Conservation (phyloP, 2,329 filamentous ascomycete species). For the Chalaropsis ovoidea region DNA sequence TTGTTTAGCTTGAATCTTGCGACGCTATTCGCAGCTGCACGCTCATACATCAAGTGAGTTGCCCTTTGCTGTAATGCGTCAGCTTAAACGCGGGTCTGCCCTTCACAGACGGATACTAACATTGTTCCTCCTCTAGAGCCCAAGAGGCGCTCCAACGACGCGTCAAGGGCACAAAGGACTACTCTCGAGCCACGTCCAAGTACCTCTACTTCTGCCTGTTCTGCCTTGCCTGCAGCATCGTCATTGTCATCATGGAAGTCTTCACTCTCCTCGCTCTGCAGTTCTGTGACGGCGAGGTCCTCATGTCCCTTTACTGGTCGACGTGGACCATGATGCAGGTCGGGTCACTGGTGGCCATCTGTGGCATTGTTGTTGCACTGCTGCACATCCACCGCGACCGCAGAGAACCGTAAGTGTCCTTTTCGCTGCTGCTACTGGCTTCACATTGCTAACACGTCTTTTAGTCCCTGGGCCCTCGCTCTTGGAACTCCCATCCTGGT, state of each 20-base stretch:
- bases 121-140: conserved; percentile 28
- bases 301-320: conserved; percentile 51
- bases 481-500: conserved; percentile 51
- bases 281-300: conserved; percentile 51
- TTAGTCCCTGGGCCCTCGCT: conserved; percentile 47
- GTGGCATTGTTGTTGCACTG: conserved; percentile 46
- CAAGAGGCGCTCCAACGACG: conserved; percentile 35
- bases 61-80: not conserved
- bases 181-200: conserved; percentile 34
- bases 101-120: not conserved
- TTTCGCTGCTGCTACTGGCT: not conserved
- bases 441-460: conserved; percentile 13
- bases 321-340: conserved; percentile 52
- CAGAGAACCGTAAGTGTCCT: conserved; percentile 41
- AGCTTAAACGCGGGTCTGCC: not conserved
- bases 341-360: conserved; percentile 48
- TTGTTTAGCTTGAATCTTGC: conserved; percentile 38
- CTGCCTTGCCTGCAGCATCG: conserved; percentile 39
- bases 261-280: conserved; percentile 45
- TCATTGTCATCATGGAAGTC: conserved; percentile 44
- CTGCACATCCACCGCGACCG: conserved; percentile 41
- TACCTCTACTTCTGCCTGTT: conserved; percentile 38
- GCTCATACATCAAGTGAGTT: conserved; percentile 35
- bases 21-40: conserved; percentile 39
- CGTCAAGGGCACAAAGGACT: conserved; percentile 30